Evolutionary conservation across 495 filamentous ascomycete genomes (phyloP).

Genomic region (Daldinia vernicosa): DNA sequence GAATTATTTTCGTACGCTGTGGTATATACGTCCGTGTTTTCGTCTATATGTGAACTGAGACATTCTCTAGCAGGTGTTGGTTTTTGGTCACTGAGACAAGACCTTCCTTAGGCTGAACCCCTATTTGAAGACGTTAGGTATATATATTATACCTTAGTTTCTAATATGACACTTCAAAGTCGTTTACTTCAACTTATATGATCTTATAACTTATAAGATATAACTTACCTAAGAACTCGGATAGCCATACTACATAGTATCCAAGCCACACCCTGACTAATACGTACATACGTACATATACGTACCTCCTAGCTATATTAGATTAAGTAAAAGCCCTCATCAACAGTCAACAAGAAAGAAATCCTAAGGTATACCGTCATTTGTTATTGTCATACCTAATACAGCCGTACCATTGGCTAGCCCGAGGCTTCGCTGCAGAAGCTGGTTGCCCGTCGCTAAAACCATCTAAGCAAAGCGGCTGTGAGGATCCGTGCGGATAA

Average conservation of each 20-base stretch:
- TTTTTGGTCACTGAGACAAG: conserved; percentile 2
- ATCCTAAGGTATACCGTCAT: neutral
- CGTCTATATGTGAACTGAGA: conserved; percentile 5
- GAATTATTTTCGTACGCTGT: neutral
- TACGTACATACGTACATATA: too few species aligned
- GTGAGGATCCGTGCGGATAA: conserved; percentile 28
- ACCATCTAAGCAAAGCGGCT: neutral
- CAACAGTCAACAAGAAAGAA: neutral
- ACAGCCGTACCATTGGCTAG: conserved; percentile 14
- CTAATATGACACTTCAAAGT: neutral
- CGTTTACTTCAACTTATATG: neutral
- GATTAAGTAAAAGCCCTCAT: neutral
- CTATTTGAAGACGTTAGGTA: neutral
- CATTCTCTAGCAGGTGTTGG: conserved; percentile 18
- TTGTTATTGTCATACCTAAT: conserved; percentile 35
- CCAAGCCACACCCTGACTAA: neutral
- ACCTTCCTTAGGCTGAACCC: neutral
- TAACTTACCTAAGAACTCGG: too few species aligned
- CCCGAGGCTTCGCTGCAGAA: conserved; percentile 2
- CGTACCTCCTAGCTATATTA: too few species aligned
- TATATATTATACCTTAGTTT: neutral
- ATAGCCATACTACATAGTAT: too few species aligned
- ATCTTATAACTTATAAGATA: too few species aligned
- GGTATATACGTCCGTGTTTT: neutral
- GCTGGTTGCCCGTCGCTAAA: conserved; percentile 6